Conservation (phyloP, 2,329 filamentous ascomycete species). For the Arthroderma sp. region DNA sequence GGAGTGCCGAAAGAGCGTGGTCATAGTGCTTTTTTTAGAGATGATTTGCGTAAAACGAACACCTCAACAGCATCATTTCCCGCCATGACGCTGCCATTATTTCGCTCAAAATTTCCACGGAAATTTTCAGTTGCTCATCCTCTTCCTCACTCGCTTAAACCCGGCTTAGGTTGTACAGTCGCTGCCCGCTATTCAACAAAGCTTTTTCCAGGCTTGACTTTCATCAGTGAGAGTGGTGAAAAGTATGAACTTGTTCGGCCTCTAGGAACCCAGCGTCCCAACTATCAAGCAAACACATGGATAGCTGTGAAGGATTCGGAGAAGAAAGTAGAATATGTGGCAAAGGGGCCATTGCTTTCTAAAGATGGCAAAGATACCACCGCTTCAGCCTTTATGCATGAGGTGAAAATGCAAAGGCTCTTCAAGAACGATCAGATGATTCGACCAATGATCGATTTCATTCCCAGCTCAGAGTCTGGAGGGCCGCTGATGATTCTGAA, state of each 20-base stretch:
- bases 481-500: constrained; percentile 12
- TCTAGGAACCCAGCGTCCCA: constrained; percentile 5
- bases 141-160: no score
- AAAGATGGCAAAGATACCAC: neutral
- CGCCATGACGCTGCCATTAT: no score
- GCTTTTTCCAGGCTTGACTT: constrained; percentile 3
- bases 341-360: constrained; percentile 6
- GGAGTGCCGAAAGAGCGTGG: no score
- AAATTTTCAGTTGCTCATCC: no score
- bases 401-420: constrained; percentile 11
- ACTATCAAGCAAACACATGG: constrained; percentile 7
- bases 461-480: constrained; percentile 6
- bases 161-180: no score
- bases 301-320: constrained; percentile 6
- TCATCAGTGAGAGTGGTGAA: constrained; percentile 4
- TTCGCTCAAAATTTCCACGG: no score
- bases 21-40: no score
- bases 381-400: constrained; percentile 8
- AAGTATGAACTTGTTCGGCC: constrained; percentile 8
- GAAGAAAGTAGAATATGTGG: constrained; percentile 5
- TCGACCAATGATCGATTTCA: constrained; percentile 6
- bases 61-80: no score
- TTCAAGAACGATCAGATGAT: constrained; percentile 10
- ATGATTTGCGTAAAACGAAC: no score
- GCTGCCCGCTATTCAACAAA: no score